Evolutionary conservation across 805 yeast species (phyloP).

Genomic region (Schwanniomyces occidentalis): DNA sequence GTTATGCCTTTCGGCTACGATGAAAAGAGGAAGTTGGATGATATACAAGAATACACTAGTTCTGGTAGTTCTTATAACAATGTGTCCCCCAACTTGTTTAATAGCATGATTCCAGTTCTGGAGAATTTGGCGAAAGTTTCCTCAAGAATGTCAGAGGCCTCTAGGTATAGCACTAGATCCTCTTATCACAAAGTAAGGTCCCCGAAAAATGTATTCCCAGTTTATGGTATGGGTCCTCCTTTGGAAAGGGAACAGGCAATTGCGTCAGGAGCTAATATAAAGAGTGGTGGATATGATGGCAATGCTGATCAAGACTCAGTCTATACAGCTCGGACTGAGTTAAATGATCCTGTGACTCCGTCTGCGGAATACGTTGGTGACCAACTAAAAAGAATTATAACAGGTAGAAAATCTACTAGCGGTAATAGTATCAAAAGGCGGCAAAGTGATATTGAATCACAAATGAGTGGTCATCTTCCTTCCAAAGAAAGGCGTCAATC

Average conservation of each 20-base stretch:
- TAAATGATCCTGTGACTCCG: conserved; percentile 2
- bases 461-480: too few relatives aligned
- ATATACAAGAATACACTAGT: too few relatives aligned
- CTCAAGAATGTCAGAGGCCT: conserved; percentile 10
- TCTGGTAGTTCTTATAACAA: too few relatives aligned
- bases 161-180: conserved; percentile 8
- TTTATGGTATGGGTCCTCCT: conserved; percentile 74
- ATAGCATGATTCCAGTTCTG: too few relatives aligned
- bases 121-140: too few relatives aligned
- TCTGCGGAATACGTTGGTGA: conserved; percentile 24
- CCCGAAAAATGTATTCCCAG: conserved; percentile 80
- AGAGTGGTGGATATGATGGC: conserved; percentile 7
- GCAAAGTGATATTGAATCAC: neutral
- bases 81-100: too few relatives aligned
- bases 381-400: conserved; percentile 15
- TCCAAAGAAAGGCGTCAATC: too few relatives aligned
- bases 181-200: conserved; percentile 30
- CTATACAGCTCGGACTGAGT: conserved; percentile 2
- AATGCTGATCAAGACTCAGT: conserved; percentile 5
- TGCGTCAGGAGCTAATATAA: conserved; percentile 34
- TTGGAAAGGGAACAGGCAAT: conserved; percentile 55
- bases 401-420: conserved; percentile 8
- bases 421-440: neutral
- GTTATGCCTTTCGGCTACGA: neutral
- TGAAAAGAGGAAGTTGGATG: too few relatives aligned